Evolutionary conservation across 2,329 filamentous ascomycete species (phyloP), one percentile per base, ranked within the genome.

Genomic region (Sporothrix brunneoviolacea): DNA sequence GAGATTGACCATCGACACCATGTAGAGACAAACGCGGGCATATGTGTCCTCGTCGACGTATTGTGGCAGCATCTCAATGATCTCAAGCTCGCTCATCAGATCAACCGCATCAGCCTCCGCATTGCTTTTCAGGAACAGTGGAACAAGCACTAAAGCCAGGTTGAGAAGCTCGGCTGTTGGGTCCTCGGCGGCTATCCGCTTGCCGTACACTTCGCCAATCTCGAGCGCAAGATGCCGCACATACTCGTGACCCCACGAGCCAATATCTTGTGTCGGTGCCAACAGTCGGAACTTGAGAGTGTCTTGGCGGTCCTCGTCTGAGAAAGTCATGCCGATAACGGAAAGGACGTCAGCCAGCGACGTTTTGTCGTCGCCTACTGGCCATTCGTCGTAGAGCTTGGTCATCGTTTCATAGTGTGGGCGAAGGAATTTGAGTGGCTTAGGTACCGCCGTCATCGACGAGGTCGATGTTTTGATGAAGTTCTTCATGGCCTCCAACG

Each of bases 381-480:
- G 79, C 93, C 94, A 98, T 66, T 85, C 80, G 54, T 95, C 91
- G 73, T 96, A 95, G 24, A 91, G 75, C 68, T 86, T 86, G 56
- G 86, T 86, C 64, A 98, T 77, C 51, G 86, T 83, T 70, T 94
- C 87, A 73, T 97, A 98, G 70, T 98, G 91, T 59, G 91, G 93
- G 73, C 93, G 83, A 57, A 98, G 80, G 69, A 98, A 98, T 71
- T 98, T 98, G 62, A 98, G 79, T 30, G 93, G 93, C 72, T 98
- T 98, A 21, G 94, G 93, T 55, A 98, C 93, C 54, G 93, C 93
- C 43, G 93, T 98, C 93, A 98, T 98, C 40, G 94, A 98, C 53
- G 91, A 97, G 59, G 93, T 98, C 54, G 93, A 95, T 50, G 93
- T 98, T 76, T 96, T 97, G 77, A 98, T 98, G 65, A 89, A 94